A percentile compares a stretch with the other conserved stretches of the same genome.
phyloP scores from a whole-genome alignment of 129 eudicot species.

The Erigeron canadensis region DNA sequence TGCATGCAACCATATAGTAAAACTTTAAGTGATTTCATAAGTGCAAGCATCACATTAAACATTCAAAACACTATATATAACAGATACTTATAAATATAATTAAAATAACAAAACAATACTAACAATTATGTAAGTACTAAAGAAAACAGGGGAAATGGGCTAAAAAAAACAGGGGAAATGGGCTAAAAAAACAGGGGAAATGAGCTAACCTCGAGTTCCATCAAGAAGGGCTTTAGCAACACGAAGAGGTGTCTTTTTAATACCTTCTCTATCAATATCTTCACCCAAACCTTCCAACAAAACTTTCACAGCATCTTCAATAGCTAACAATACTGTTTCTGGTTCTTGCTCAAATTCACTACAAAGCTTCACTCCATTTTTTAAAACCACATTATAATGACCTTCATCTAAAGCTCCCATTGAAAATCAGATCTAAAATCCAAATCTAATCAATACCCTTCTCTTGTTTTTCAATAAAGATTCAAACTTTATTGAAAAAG shows the following conservation, averaged over 20 bases:
- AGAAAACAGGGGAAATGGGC: neutral
- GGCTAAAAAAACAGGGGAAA: neutral
- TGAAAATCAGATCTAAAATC: constrained; percentile 26
- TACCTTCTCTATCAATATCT: constrained; percentile 83
- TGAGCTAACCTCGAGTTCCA: constrained; percentile 71
- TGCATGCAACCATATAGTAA: too few species aligned
- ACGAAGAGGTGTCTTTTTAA: constrained; percentile 84
- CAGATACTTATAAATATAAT: neutral
- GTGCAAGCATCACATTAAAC: neutral
- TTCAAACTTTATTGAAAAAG: neutral
- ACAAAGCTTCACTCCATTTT: constrained; percentile 56
- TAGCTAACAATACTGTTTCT: constrained; percentile 50
- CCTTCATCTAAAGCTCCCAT: constrained; percentile 95
- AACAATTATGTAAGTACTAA: neutral
- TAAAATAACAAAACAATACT: neutral
- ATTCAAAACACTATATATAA: neutral
- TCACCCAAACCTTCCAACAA: constrained; percentile 90
- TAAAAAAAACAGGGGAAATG: neutral
- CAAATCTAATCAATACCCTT: constrained; percentile 16
- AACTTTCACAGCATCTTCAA: constrained; percentile 83
- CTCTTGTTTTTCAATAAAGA: neutral
- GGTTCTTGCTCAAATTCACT: constrained; percentile 43
- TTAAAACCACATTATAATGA: constrained; percentile 51
- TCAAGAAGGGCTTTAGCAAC: constrained; percentile 91
- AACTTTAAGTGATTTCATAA: too few species aligned